Conservation (phyloP, 2,329 filamentous ascomycete genomes). For the Gyromitra esculenta region DNA sequence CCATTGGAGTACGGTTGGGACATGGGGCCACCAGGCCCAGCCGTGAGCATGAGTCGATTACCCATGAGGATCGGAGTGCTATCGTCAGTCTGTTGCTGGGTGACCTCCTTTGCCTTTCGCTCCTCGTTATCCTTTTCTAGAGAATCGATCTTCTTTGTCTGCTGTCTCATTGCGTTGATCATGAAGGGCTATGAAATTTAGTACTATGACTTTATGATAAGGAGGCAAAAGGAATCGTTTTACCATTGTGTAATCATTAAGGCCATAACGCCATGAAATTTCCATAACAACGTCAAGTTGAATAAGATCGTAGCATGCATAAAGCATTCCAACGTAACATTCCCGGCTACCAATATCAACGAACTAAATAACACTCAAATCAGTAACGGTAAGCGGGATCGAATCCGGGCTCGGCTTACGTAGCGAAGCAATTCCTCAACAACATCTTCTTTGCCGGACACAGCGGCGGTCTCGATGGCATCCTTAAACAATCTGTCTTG, state of each 20-base stretch:
- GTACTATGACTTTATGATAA: slow-evolving; percentile 23
- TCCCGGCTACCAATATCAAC: slow-evolving; percentile 99
- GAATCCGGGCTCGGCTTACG: slow-evolving; percentile 70
- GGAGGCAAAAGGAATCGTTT: slow-evolving; percentile 55
- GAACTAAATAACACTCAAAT: slow-evolving; percentile 70
- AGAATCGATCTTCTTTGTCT: slow-evolving; percentile 82
- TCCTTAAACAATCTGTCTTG: slow-evolving; percentile 99
- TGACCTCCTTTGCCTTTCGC: slow-evolving; percentile 78
- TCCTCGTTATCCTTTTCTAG: slow-evolving; percentile 97
- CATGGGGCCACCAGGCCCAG: slow-evolving; percentile 73
- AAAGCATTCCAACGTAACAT: slow-evolving; percentile 99
- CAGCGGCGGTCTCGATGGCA: slow-evolving; percentile 95
- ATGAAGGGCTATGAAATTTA: slow-evolving; percentile 75
- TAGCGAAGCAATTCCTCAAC: slow-evolving; percentile 96
- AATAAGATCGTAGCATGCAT: slow-evolving; percentile 97
- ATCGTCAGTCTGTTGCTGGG: slow-evolving; percentile 84
- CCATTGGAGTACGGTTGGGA: slow-evolving; percentile 82
- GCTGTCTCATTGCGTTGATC: slow-evolving; percentile 96
- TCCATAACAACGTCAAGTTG: slow-evolving; percentile 92
- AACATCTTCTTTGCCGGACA: slow-evolving; percentile 88
- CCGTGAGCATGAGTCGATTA: slow-evolving; percentile 92
- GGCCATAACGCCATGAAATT: slow-evolving; percentile 93
- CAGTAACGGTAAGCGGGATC: slow-evolving; percentile 21
- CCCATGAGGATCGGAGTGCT: slow-evolving; percentile 92
- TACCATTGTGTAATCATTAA: slow-evolving; percentile 93